A percentile compares a stretch with the other conserved stretches of the same genome.
These are phyloP conservation scores for Acer campestre DNA, from an alignment of 345 rosid genomes.

Conservation along the genomic window DNA sequence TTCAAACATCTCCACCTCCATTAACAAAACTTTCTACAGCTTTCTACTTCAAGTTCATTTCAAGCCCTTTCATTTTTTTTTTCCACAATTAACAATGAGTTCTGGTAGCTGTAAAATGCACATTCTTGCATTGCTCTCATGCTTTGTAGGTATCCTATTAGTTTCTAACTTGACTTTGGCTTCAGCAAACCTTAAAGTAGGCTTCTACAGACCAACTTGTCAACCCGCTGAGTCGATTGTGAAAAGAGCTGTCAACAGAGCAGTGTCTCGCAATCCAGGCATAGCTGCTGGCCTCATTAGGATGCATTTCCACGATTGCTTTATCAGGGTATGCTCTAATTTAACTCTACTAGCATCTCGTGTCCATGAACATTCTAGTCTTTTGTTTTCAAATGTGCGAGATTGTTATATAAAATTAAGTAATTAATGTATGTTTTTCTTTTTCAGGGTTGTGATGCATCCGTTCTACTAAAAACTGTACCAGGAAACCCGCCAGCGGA, in stretches of 20 bases:
- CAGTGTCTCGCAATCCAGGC: slow-evolving; percentile 25
- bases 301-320: slow-evolving; percentile 45
- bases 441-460: slow-evolving; percentile 56
- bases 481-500: slow-evolving; percentile 31
- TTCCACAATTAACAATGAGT: neutral
- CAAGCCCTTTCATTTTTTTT: neutral
- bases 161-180: slow-evolving; percentile 13
- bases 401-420: neutral
- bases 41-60: neutral
- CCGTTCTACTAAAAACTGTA: slow-evolving; percentile 39
- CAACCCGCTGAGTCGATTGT: slow-evolving; percentile 30
- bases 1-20: neutral
- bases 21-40: neutral
- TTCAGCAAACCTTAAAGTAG: slow-evolving; percentile 24
- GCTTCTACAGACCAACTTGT: slow-evolving; percentile 28
- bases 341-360: neutral
- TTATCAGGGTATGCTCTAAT: slow-evolving; percentile 31
- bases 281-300: slow-evolving; percentile 39
- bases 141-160: neutral
- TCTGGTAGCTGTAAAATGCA: neutral
- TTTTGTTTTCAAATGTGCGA: neutral
- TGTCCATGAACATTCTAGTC: too few relatives aligned
- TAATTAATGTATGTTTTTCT: neutral
- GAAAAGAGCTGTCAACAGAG: slow-evolving; percentile 27
- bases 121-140: neutral